Evolutionary conservation across 768 basidiomycete genomes (phyloP).

Genomic region (Dacryopinax spathularia): DNA sequence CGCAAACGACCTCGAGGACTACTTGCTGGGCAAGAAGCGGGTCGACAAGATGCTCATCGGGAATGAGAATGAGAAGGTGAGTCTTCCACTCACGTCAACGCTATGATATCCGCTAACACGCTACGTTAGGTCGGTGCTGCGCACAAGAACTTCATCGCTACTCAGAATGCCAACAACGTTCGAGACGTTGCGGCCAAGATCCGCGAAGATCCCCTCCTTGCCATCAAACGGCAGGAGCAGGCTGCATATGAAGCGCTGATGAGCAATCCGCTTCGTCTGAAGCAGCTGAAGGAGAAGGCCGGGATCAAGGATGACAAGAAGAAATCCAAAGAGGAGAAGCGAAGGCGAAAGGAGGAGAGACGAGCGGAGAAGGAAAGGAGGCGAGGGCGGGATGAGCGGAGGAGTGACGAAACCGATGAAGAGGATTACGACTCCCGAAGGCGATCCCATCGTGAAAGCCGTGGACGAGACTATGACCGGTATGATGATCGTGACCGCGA

Average conservation of each 20-base stretch:
- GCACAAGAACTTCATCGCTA: slow-evolving; percentile 85
- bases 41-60: slow-evolving; percentile 91
- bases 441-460: slow-evolving; percentile 17
- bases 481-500: slow-evolving; percentile 23
- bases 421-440: slow-evolving; percentile 17
- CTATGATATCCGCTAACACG: slow-evolving; percentile 10
- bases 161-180: slow-evolving; percentile 81
- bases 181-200: slow-evolving; percentile 88
- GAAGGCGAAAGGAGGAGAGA: slow-evolving; percentile 36
- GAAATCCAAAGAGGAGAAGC: slow-evolving; percentile 49
- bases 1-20: slow-evolving; percentile 87
- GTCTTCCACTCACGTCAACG: slow-evolving; percentile 17
- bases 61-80: slow-evolving; percentile 73
- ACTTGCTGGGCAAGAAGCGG: slow-evolving; percentile 90
- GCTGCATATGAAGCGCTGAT: slow-evolving; percentile 75
- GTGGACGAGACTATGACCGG: slow-evolving; percentile 3
- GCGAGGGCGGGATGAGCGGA: slow-evolving; percentile 20
- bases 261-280: slow-evolving; percentile 71
- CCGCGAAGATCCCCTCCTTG: slow-evolving; percentile 90
- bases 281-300: slow-evolving; percentile 63
- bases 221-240: slow-evolving; percentile 96
- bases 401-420: slow-evolving; percentile 21
- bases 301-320: slow-evolving; percentile 65
- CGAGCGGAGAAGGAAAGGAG: slow-evolving; percentile 30
- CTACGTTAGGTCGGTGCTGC: slow-evolving; percentile 59